These are phyloP conservation scores for Acorus calamus DNA, from an alignment of 106 monocot species.

Conservation along the genomic window DNA sequence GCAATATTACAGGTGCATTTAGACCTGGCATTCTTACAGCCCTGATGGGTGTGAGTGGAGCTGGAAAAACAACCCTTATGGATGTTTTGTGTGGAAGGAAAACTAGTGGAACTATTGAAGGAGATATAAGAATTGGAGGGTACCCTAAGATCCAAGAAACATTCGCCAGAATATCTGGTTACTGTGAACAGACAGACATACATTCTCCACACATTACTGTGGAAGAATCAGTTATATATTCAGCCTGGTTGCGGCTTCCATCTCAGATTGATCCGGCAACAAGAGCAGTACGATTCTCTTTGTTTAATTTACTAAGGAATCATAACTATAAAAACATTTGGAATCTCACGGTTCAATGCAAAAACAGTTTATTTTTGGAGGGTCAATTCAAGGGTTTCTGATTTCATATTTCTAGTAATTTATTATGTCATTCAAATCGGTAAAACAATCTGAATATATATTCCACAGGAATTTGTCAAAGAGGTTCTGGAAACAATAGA, in stretches of 20 bases:
- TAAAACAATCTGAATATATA: not conserved
- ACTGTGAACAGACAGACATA: conserved; percentile 15
- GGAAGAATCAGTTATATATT: conserved; percentile 12
- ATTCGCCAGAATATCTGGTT: conserved; percentile 14
- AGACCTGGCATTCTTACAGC: conserved; percentile 16
- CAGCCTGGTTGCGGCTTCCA: conserved; percentile 18
- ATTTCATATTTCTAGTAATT: no score
- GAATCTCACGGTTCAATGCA: no score
- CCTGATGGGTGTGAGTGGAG: conserved; percentile 18
- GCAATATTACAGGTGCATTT: conserved; percentile 15
- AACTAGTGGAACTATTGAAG: conserved; percentile 12
- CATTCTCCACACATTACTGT: conserved; percentile 7
- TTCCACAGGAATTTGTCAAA: conserved; percentile 10
- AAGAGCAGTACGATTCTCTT: conserved; percentile 3
- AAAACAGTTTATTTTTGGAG: no score
- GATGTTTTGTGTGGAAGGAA: conserved; percentile 16
- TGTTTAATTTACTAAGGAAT: no score
- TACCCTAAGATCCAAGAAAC: conserved; percentile 12
- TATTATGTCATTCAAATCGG: no score
- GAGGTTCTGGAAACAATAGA: conserved; percentile 11
- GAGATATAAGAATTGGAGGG: conserved; percentile 12
- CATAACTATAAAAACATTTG: no score
- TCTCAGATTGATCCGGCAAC: conserved; percentile 8
- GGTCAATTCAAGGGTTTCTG: not conserved
- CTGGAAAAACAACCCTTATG: conserved; percentile 18